Conservation (phyloP, 2,329 filamentous ascomycete species). For the Simplicillium aogashimaense region DNA sequence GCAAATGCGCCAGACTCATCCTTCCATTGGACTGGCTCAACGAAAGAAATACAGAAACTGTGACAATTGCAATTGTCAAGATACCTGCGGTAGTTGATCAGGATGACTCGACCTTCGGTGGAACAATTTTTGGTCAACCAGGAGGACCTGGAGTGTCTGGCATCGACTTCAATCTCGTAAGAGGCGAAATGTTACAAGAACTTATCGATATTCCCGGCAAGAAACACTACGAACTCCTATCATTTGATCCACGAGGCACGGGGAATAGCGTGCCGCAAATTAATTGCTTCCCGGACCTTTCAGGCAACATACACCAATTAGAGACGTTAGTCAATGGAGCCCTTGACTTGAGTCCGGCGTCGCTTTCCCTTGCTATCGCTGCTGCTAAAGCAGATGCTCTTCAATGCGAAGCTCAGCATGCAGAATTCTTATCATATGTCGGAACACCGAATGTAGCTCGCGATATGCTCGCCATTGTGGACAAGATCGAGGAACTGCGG, state of each 20-base stretch:
- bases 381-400: slow-evolving; percentile 14
- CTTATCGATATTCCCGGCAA: slow-evolving; percentile 15
- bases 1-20: slow-evolving; percentile 29
- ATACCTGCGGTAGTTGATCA: slow-evolving; percentile 27
- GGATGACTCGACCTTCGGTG: slow-evolving; percentile 26
- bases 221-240: slow-evolving; percentile 29
- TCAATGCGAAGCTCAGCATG: slow-evolving; percentile 17
- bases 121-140: slow-evolving; percentile 32
- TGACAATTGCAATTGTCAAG: slow-evolving; percentile 30
- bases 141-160: slow-evolving; percentile 35
- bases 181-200: slow-evolving; percentile 18
- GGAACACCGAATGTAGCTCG: slow-evolving; percentile 27
- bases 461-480: slow-evolving; percentile 34
- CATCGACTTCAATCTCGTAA: slow-evolving; percentile 15
- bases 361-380: slow-evolving; percentile 17
- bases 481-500: slow-evolving; percentile 22
- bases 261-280: slow-evolving; percentile 23
- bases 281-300: slow-evolving; percentile 25
- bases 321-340: slow-evolving; percentile 20
- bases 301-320: slow-evolving; percentile 17
- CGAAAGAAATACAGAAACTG: slow-evolving; percentile 15
- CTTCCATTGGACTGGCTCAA: slow-evolving; percentile 33
- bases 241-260: slow-evolving; percentile 34
- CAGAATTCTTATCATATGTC: slow-evolving; percentile 21
- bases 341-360: slow-evolving; percentile 8